phyloP scores from a whole-genome alignment of 495 filamentous ascomycete genomes.

The Tuber aestivum region DNA sequence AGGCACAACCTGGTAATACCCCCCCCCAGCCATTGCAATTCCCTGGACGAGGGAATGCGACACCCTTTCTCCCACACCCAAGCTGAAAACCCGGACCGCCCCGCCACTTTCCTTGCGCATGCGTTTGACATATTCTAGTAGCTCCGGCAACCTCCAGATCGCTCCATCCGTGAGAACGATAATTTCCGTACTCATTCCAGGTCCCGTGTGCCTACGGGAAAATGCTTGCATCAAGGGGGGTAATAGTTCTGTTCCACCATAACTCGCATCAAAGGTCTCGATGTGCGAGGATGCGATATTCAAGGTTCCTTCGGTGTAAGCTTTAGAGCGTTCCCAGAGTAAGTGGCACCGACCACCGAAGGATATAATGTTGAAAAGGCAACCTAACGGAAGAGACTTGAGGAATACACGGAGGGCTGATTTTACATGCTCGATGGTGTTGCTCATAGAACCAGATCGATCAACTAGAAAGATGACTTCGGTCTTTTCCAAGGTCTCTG shows the following conservation, averaged over 20 bases:
- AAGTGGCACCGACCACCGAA: conserved; percentile 54
- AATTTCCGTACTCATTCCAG: conserved; percentile 54
- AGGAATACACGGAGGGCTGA: conserved; percentile 59
- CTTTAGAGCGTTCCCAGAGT: conserved; percentile 55
- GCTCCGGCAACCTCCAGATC: conserved; percentile 52
- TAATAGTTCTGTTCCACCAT: conserved; percentile 61
- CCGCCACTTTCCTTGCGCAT: conserved; percentile 48
- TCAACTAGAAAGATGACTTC: conserved; percentile 69
- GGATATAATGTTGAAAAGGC: conserved; percentile 68
- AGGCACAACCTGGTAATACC: conserved; percentile 56
- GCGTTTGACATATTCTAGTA: conserved; percentile 53
- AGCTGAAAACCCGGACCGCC: conserved; percentile 56
- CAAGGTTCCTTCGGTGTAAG: conserved; percentile 52
- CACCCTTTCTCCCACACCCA: conserved; percentile 58
- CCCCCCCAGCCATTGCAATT: conserved; percentile 59
- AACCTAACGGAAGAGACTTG: conserved; percentile 60
- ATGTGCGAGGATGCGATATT: conserved; percentile 51
- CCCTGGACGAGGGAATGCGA: conserved; percentile 63
- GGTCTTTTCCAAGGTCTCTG: conserved; percentile 40
- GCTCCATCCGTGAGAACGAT: conserved; percentile 65
- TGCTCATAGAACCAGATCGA: conserved; percentile 59
- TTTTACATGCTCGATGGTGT: conserved; percentile 51
- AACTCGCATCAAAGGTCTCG: conserved; percentile 48
- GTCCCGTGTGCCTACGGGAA: conserved; percentile 24
- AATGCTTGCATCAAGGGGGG: conserved; percentile 49